phyloP scores from a whole-genome alignment of 805 yeast species.

The Brettanomyces bruxellensis region DNA sequence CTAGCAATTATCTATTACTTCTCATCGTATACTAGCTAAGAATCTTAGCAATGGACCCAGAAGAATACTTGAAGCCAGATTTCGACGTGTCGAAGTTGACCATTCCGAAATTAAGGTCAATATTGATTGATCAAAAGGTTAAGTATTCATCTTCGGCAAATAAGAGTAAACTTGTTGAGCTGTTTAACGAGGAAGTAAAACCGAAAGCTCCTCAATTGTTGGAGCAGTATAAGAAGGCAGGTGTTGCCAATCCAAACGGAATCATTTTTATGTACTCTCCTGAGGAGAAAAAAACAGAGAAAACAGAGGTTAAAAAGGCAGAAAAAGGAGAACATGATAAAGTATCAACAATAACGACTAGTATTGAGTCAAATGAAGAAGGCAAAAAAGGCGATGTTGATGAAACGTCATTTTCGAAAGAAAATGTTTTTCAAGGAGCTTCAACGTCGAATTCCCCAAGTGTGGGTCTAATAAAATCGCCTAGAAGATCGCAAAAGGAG shows the following conservation, averaged over 20 bases:
- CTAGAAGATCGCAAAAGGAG: too few relatives aligned
- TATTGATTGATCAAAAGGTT: slow-evolving; percentile 57
- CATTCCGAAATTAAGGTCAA: slow-evolving; percentile 60
- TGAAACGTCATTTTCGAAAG: too few relatives aligned
- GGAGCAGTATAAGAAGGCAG: slow-evolving; percentile 17
- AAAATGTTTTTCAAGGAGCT: neutral
- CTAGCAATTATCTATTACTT: too few relatives aligned
- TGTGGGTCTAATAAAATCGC: too few relatives aligned
- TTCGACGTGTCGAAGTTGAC: slow-evolving; percentile 61
- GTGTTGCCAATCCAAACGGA: slow-evolving; percentile 16
- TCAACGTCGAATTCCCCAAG: neutral
- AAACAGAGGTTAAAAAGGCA: neutral
- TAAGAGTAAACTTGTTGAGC: slow-evolving; percentile 53
- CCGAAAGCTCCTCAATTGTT: slow-evolving; percentile 38
- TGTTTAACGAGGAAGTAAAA: slow-evolving; percentile 47
- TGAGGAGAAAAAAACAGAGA: neutral
- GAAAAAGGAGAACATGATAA: neutral
- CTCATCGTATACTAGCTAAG: too few relatives aligned
- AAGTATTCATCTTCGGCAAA: slow-evolving; percentile 53
- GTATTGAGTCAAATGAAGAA: neutral
- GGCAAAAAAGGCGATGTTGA: neutral
- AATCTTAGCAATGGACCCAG: slow-evolving; percentile 23
- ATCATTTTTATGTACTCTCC: slow-evolving; percentile 9
- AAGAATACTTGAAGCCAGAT: slow-evolving; percentile 29
- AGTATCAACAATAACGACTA: too few relatives aligned